phyloP scores from a whole-genome alignment of 805 yeast genomes.

The Kodamaea nitidulidarum region DNA sequence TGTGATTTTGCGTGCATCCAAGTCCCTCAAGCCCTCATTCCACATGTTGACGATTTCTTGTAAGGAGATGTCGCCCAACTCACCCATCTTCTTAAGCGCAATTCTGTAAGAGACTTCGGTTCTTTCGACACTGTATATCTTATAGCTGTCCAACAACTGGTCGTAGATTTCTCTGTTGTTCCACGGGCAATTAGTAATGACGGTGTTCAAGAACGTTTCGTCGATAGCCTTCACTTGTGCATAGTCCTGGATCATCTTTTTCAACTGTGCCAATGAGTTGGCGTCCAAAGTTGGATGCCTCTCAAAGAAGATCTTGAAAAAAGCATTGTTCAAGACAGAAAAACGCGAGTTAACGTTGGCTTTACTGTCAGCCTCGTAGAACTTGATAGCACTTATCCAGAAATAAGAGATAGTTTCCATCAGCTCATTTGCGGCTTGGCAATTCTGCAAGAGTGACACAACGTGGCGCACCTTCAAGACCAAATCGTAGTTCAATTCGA shows the following conservation, averaged over 20 bases:
- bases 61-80: conserved; percentile 47
- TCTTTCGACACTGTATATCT: conserved; percentile 51
- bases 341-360: conserved; percentile 65
- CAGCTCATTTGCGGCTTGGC: conserved; percentile 53
- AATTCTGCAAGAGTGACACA: conserved; percentile 57
- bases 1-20: conserved; percentile 48
- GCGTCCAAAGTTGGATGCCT: conserved; percentile 47
- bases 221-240: conserved; percentile 57
- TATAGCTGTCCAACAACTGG: conserved; percentile 58
- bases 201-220: conserved; percentile 78
- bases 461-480: conserved; percentile 71
- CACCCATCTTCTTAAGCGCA: conserved; percentile 67
- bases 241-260: conserved; percentile 53
- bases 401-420: conserved; percentile 55
- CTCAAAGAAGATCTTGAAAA: conserved; percentile 65
- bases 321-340: conserved; percentile 64
- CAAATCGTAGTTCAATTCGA: conserved; percentile 69
- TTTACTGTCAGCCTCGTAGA: conserved; percentile 42
- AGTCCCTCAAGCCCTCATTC: conserved; percentile 44
- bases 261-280: conserved; percentile 55
- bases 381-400: conserved; percentile 60
- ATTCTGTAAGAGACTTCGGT: conserved; percentile 72
- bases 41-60: conserved; percentile 54
- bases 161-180: conserved; percentile 60
- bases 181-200: conserved; percentile 68